Percentiles rank a stretch among this genome's conserved stretches.
Conservation (phyloP, 768 basidiomycete species). For the Psilocybe azurescens region DNA sequence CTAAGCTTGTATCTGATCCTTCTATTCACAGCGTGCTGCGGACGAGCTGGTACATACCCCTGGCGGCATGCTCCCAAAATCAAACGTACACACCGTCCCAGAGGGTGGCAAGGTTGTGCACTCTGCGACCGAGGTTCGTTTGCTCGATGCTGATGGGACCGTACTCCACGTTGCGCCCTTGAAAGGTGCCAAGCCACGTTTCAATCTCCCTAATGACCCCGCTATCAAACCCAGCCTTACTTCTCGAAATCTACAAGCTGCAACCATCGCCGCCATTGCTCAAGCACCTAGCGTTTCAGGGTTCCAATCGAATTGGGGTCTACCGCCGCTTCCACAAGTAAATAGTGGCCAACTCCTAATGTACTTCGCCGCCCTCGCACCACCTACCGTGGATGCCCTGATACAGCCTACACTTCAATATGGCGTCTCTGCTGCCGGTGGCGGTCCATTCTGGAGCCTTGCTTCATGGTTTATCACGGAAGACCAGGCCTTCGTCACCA, state of each 20-base stretch:
- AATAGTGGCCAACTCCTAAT: conserved; percentile 2
- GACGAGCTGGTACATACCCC: neutral
- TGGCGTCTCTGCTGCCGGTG: neutral
- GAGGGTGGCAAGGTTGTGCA: no score
- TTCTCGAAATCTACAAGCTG: neutral
- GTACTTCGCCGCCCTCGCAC: neutral
- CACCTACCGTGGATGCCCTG: neutral
- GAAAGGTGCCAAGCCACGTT: neutral
- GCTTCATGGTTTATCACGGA: conserved; percentile 1
- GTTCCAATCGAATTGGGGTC: neutral
- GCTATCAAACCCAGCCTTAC: neutral
- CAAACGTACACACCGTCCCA: conserved; percentile 1
- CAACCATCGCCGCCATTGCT: neutral
- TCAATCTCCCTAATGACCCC: neutral
- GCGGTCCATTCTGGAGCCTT: conserved; percentile 7
- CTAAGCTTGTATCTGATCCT: no score
- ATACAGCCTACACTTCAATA: conserved; percentile 4
- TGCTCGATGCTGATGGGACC: conserved; percentile 6
- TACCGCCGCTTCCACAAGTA: conserved; percentile 4
- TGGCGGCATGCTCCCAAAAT: conserved; percentile 6
- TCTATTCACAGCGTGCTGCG: no score
- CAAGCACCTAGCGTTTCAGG: neutral
- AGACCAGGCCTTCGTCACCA: neutral
- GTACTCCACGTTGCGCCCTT: conserved; percentile 5
- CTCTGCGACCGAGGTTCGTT: neutral